A percentile compares a stretch with the other conserved stretches of the same genome.
Evolutionary conservation across 768 basidiomycete species (phyloP).

Genomic region (Leucocoprinus birnbaumii): DNA sequence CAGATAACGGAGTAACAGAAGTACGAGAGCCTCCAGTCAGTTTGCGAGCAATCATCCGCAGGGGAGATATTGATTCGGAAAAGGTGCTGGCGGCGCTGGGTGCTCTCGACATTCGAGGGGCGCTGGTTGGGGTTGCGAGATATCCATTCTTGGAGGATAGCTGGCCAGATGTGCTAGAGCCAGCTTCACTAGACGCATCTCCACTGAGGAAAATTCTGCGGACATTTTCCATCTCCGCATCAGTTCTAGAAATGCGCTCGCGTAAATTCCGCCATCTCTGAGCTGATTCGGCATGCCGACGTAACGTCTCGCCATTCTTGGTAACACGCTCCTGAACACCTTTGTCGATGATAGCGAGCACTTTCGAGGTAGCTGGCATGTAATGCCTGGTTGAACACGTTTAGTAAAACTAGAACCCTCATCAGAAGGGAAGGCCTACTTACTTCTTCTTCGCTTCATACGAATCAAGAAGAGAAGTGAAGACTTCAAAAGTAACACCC

Average conservation of each 20-base stretch:
- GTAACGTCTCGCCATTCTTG: constrained; percentile 93
- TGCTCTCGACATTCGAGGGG: constrained; percentile 36
- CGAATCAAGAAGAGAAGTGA: constrained; percentile 64
- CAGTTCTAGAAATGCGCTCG: constrained; percentile 78
- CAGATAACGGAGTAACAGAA: constrained; percentile 29
- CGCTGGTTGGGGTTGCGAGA: constrained; percentile 63
- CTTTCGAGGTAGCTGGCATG: constrained; percentile 90
- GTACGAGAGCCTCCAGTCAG: constrained; percentile 46
- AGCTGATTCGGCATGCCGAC: constrained; percentile 86
- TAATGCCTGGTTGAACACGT: constrained; percentile 66
- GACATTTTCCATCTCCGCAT: constrained; percentile 75
- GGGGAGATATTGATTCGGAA: constrained; percentile 77
- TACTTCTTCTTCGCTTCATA: constrained; percentile 91
- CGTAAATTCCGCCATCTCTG: constrained; percentile 80
- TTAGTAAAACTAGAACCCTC: not conserved
- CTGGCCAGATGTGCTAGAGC: constrained; percentile 64
- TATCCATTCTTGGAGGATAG: constrained; percentile 51
- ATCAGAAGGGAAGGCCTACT: constrained; percentile 18
- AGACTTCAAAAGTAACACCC: constrained; percentile 57
- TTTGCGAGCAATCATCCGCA: constrained; percentile 74
- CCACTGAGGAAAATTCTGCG: constrained; percentile 56
- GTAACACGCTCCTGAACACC: constrained; percentile 91
- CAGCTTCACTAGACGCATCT: constrained; percentile 61
- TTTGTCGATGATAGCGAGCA: constrained; percentile 90
- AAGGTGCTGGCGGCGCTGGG: constrained; percentile 52